Base-by-base conservation (phyloP, 805 yeast genomes). In the Saccharomyces kudriavzevii region DNA sequence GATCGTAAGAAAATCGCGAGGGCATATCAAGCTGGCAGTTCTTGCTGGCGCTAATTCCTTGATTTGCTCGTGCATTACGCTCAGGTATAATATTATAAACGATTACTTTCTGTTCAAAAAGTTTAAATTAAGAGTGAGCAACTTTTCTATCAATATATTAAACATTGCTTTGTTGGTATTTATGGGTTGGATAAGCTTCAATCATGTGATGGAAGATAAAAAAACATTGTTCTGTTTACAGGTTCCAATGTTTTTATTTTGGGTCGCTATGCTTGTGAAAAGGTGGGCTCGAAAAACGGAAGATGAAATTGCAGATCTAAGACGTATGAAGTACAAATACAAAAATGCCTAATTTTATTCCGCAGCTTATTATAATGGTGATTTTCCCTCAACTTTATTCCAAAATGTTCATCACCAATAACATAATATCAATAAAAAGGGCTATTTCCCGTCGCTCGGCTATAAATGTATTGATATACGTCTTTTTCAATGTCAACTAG, bases 261-360 rank as follows among this genome's bases (percentile, higher is more conserved):
- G 60, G 13, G 54, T 63, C 8, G 51, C 67, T 2, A 40, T 54
- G 4, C 25, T 59, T 14, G 48, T 60, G 29, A 61, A 57, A 40
- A 56, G 53, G 31, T 65, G 68, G 67, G 52, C 59, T 27, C 49
- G 26, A 5, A 61, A 63, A 4, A 53, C 67, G 51, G 63, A 62
- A 4, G 50, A 47, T 8, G 68, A 66, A 46, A 30, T 69, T 5
- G 51, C 53, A 13, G 49, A 56, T n/a, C 48, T 70, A 47, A 53
- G 66, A 22, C 49, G 52, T 3, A 48, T 66, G 51, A 68, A 67
- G 50, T 68, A 69, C 49, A 67, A 68, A 52, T 70, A 63, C 52
- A 70, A 70, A 50, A 62, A 60, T 47, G 69, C 64, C 26, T 70
- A 54, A 50, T 17, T 20, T 17, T 4, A 17, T 35, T 3, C 17